Conservation (phyloP, 2,329 filamentous ascomycete species). For the Huntiella savannae region DNA sequence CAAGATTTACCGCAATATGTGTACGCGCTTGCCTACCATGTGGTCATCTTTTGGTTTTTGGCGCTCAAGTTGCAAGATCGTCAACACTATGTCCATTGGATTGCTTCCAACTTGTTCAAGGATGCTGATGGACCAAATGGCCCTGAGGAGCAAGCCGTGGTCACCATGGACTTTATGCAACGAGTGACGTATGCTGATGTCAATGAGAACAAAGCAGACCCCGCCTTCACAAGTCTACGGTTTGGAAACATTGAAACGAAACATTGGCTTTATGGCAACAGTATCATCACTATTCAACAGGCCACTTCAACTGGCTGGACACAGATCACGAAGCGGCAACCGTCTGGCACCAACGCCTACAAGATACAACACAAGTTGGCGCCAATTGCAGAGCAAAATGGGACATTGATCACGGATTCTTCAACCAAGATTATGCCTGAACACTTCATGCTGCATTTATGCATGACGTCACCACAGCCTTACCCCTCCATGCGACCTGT, state of each 20-base stretch:
- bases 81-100: conserved; percentile 71
- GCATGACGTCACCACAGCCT: conserved; percentile 41
- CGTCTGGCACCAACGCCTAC: conserved; percentile 45
- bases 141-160: conserved; percentile 80
- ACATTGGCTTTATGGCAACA: conserved; percentile 55
- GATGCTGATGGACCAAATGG: conserved; percentile 52
- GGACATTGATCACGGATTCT: conserved; percentile 21
- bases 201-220: conserved; percentile 52
- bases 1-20: conserved; percentile 86
- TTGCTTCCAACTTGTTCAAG: conserved; percentile 67
- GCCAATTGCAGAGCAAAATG: conserved; percentile 38
- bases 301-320: conserved; percentile 47
- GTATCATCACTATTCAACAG: conserved; percentile 56
- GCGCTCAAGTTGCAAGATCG: conserved; percentile 71
- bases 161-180: conserved; percentile 90
- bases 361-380: conserved; percentile 40
- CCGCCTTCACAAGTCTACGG: conserved; percentile 41
- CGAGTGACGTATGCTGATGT: conserved; percentile 70
- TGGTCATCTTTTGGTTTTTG: conserved; percentile 94
- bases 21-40: conserved; percentile 81
- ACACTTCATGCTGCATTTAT: conserved; percentile 50
- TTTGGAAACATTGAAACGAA: conserved; percentile 50
- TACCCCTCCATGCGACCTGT: conserved; percentile 48
- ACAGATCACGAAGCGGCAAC: conserved; percentile 51
- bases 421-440: conserved; percentile 50